These are phyloP conservation scores for Ettlia oleoabundans DNA, from an alignment of 139 green algal genomes.

Conservation along the genomic window DNA sequence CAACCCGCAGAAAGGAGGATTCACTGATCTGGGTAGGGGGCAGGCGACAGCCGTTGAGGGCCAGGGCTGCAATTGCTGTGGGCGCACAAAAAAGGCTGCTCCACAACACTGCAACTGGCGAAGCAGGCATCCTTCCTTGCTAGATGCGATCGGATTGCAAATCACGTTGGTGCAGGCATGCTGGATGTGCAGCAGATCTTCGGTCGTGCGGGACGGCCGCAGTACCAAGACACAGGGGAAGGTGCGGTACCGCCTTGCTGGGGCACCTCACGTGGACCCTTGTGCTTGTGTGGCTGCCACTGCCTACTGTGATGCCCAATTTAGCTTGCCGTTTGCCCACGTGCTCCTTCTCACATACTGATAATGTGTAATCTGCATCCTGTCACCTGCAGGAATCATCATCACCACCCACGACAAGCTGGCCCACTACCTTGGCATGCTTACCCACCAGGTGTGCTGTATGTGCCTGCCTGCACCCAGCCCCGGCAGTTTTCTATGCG, in stretches of 20 bases:
- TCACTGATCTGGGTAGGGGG: slow-evolving; percentile 82
- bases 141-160: too few species aligned
- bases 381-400: slow-evolving; percentile 85
- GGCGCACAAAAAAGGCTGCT: too few species aligned
- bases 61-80: too few species aligned
- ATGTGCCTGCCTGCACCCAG: too few species aligned
- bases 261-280: too few species aligned
- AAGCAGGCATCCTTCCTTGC: too few species aligned
- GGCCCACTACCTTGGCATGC: slow-evolving; percentile 94
- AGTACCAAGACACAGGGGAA: slow-evolving; percentile 78
- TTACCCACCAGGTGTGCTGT: slow-evolving; percentile 85
- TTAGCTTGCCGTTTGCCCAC: too few species aligned
- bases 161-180: slow-evolving; percentile 73
- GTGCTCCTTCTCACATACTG: too few species aligned
- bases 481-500: too few species aligned
- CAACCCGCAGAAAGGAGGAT: slow-evolving; percentile 90
- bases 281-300: neutral
- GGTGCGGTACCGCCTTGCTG: neutral
- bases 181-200: slow-evolving; percentile 99
- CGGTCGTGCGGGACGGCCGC: slow-evolving; percentile 92
- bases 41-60: neutral
- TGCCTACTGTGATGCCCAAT: too few species aligned
- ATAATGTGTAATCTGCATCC: too few species aligned
- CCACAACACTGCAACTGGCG: too few species aligned
- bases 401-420: slow-evolving; percentile 97